phyloP scores from a whole-genome alignment of 1,284 basidiomycete genomes.

The Leccinum fuscescens region DNA sequence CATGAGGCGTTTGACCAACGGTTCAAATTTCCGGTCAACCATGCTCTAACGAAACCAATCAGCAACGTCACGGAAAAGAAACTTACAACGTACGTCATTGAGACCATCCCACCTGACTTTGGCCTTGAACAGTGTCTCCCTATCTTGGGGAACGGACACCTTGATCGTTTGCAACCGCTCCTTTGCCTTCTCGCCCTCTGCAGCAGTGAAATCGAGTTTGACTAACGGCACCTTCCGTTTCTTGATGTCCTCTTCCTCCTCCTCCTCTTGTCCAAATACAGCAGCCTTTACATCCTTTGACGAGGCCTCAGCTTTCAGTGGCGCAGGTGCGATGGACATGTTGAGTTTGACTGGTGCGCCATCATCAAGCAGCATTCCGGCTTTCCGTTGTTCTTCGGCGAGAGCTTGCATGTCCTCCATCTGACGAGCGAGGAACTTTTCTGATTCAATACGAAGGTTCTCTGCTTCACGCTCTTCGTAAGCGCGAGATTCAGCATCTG shows the following conservation, averaged over 20 bases:
- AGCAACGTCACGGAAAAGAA: conserved; percentile 7
- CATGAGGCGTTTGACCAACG: conserved; percentile 77
- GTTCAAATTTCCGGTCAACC: conserved; percentile 80
- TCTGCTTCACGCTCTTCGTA: conserved; percentile 83
- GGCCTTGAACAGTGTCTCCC: conserved; percentile 71
- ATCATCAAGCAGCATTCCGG: conserved; percentile 86
- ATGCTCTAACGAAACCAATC: conserved; percentile 46
- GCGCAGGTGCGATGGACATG: conserved; percentile 58
- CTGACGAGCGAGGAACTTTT: conserved; percentile 83
- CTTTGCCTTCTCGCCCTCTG: conserved; percentile 73
- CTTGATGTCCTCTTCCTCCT: conserved; percentile 78
- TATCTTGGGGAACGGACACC: conserved; percentile 66
- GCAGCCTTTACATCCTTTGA: conserved; percentile 52
- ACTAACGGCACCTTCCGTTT: conserved; percentile 80
- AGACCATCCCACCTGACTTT: conserved; percentile 87
- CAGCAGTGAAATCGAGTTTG: conserved; percentile 81
- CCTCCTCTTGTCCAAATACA: conserved; percentile 74
- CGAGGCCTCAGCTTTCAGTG: conserved; percentile 45
- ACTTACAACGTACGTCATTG: conserved; percentile 65
- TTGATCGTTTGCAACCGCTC: conserved; percentile 77
- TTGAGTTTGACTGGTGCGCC: conserved; percentile 83
- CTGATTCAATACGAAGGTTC: conserved; percentile 81
- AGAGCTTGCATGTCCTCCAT: conserved; percentile 90
- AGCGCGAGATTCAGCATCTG: conserved; percentile 77
- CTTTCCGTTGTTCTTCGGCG: conserved; percentile 83